Base-by-base conservation (phyloP, 495 filamentous ascomycete species). In the Cryomyces minteri region DNA sequence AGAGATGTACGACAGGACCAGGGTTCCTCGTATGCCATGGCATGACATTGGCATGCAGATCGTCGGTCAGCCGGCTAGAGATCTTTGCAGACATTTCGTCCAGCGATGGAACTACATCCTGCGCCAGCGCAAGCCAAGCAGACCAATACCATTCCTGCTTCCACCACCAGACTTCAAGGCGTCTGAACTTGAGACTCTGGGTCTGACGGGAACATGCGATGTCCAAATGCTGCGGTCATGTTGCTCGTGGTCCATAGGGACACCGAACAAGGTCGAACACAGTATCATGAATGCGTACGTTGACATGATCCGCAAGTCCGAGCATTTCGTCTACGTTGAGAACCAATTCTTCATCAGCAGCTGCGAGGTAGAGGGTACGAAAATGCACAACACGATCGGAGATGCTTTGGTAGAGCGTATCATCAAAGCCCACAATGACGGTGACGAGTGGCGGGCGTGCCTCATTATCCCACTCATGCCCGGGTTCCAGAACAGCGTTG, bases 11-110 rank as follows among this genome's bases (percentile, higher is more conserved):
- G 86, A 96, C 56, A 74, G 90, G 38, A 78, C 77, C 33, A 77
- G 79, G 56, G 70, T 90, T 12, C 84, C 92, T 0, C 70, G 90
- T 44, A 99, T 96, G 90, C 92, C 92, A 3, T 99, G 90, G 90
- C 90, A 99, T 55, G 90, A 99, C 60, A 90, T 99, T 44, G 77
- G 80, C 8, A 99, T 99, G 90, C 90, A 99, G 63, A 80, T 99
- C 29, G 87, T 96, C 28, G 90, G 90, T 34, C 90, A 96, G 56
- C 90, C 90, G 0, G 90, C 90, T 2, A 71, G 90, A 44, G 90
- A 99, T 64, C 72, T 96, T 40, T 94, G 87, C 25, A 74, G 90
- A 11, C 90, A 96, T 62, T 99, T 99, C 55, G 87, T 96, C n/a
- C 90, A 99, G 62, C 70, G 90, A 49, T 99, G 90, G 90, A 96